Conservation (phyloP, 352 stramenopile genomes). For the Phytophthora parvispora region DNA sequence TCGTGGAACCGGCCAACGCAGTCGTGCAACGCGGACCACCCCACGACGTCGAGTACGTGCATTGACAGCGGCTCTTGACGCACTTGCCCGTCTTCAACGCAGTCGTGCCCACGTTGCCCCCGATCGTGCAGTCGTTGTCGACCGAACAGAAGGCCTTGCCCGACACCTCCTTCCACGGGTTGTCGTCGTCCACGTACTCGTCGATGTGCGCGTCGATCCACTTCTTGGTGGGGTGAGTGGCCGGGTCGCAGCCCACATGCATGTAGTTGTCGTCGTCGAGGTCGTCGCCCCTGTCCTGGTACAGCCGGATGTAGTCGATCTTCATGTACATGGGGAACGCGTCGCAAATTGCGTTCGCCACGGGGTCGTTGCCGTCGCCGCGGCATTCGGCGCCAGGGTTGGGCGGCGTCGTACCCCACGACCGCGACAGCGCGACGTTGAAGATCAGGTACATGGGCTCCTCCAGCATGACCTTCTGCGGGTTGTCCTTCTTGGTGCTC, state of each 20-base stretch:
- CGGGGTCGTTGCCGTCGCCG: conserved; percentile 54
- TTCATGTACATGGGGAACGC: conserved; percentile 88
- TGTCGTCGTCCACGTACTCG: conserved; percentile 70
- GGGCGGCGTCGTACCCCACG: conserved; percentile 54
- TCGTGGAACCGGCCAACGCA: conserved; percentile 31
- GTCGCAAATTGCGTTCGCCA: conserved; percentile 77
- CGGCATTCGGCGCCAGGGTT: conserved; percentile 54
- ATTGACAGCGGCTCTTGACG: conserved; percentile 55
- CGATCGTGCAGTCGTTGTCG: conserved; percentile 61
- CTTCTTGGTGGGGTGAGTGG: conserved; percentile 68
- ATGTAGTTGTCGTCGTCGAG: conserved; percentile 58
- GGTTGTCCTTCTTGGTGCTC: conserved; percentile 51
- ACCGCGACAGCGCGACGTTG: conserved; percentile 64
- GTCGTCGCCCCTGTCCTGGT: conserved; percentile 56
- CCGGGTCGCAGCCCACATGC: conserved; percentile 67
- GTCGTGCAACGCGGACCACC: conserved; percentile 70
- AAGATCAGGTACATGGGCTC: conserved; percentile 79
- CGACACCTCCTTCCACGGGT: conserved; percentile 48
- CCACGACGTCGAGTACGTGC: conserved; percentile 57
- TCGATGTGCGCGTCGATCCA: conserved; percentile 81
- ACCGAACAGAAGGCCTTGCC: conserved; percentile 50
- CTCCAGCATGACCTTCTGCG: conserved; percentile 64
- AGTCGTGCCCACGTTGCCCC: conserved; percentile 42
- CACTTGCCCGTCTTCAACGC: conserved; percentile 55
- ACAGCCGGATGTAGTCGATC: conserved; percentile 90